phyloP scores from a whole-genome alignment of 2,329 filamentous ascomycete genomes.

The Fusarium beomiforme region DNA sequence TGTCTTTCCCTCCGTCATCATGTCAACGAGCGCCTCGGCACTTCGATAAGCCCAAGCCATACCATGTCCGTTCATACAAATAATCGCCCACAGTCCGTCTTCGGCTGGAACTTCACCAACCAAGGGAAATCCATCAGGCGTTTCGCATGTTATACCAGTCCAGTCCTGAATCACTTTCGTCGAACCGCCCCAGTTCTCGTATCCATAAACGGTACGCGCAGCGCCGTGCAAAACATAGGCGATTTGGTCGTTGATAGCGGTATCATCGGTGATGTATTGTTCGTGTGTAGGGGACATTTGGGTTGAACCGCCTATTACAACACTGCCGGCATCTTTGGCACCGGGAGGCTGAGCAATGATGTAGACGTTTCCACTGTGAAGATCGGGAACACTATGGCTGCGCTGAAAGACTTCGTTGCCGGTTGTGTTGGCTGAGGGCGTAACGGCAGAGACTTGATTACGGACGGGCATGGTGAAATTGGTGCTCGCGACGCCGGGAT shows the following conservation, averaged over 20 bases:
- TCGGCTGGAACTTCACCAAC: slow-evolving; percentile 21
- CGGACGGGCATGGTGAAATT: slow-evolving; percentile 26
- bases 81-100: slow-evolving; percentile 21
- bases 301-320: slow-evolving; percentile 9
- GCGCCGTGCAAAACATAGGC: slow-evolving; percentile 10
- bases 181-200: slow-evolving; percentile 19
- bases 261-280: slow-evolving; percentile 6
- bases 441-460: slow-evolving; percentile 11
- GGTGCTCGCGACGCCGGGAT: slow-evolving; percentile 14
- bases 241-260: slow-evolving; percentile 17
- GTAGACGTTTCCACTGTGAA: slow-evolving; percentile 20
- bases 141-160: slow-evolving; percentile 21
- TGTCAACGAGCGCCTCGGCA: slow-evolving; percentile 23
- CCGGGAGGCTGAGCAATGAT: slow-evolving; percentile 17
- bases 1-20: slow-evolving; percentile 25
- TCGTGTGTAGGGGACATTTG: slow-evolving; percentile 22
- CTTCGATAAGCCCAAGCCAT: slow-evolving; percentile 29
- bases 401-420: neutral
- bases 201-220: slow-evolving; percentile 6
- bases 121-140: slow-evolving; percentile 9
- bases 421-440: neutral
- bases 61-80: slow-evolving; percentile 25
- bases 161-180: slow-evolving; percentile 21
- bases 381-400: slow-evolving; percentile 7
- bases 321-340: slow-evolving; percentile 2